Base-by-base conservation (phyloP, 2,329 filamentous ascomycete genomes). In the Knufia fluminis region DNA sequence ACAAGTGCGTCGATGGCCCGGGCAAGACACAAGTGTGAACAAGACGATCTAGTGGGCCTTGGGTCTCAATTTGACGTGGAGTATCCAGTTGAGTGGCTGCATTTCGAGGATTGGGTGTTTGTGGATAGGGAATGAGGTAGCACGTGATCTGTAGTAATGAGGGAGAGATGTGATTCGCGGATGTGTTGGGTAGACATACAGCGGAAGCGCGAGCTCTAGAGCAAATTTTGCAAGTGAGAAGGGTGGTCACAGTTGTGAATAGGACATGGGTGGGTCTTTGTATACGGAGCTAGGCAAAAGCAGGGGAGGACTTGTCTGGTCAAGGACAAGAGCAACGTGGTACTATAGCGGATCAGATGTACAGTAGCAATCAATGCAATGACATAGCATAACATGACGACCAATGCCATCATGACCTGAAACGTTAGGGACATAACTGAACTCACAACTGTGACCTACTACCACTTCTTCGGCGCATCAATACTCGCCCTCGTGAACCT, bases 401-500 rank as follows among this genome's bases (percentile, higher is more conserved):
- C n/a, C n/a, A n/a, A n/a, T n/a, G n/a, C n/a, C n/a, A n/a, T n/a
- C n/a, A n/a, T n/a, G n/a, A n/a, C n/a, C n/a, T n/a, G n/a, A n/a
- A n/a, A n/a, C n/a, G n/a, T n/a, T n/a, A n/a, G n/a, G n/a, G n/a
- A 28, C 12, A 6, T 28, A 28, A 6, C 6, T 12, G 12, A 8
- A 17, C 6, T 36, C 16, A 4, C n/a, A 36, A 36, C 33, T 36
- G 33, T 36, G 33, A 36, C 33, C 33, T 58, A 17, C 50, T 44
- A 71, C 66, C 70, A 70, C 57, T 68, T 71, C 53, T 70, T 68
- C 2, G 73, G 73, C 28, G 75, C 74, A 50, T 66, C 65, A 8
- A 77, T 60, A 23, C 73, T 67, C 9, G 68, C 67, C 23, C 75
- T 63, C 14, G 71, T 73, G 54, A 76, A 77, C 0, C 69, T 71